A percentile compares a stretch with the other conserved stretches of the same genome.
phyloP scores from a whole-genome alignment of 1,139 yeast species.

The Candida buenavistaensis region DNA sequence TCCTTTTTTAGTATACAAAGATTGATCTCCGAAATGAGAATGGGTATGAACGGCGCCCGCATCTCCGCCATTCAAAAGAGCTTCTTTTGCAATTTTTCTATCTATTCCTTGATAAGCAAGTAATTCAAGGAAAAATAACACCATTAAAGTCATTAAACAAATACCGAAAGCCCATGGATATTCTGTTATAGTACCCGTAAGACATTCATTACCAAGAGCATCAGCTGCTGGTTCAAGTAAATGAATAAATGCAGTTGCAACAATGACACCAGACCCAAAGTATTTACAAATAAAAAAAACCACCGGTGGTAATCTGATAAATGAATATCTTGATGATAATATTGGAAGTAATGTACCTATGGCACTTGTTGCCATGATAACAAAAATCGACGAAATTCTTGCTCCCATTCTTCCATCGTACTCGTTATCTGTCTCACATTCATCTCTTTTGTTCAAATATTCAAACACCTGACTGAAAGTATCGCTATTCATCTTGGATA shows the following conservation, averaged over 20 bases:
- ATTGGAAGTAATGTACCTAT: slow-evolving; percentile 63
- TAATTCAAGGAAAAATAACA: slow-evolving; percentile 55
- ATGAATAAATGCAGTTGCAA: slow-evolving; percentile 88
- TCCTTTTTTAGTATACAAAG: slow-evolving; percentile 27
- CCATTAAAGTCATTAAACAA: slow-evolving; percentile 37
- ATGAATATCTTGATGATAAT: slow-evolving; percentile 53
- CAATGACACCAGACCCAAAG: slow-evolving; percentile 91
- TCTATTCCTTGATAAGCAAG: slow-evolving; percentile 54
- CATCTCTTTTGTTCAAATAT: slow-evolving; percentile 26
- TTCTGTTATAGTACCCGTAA: slow-evolving; percentile 34
- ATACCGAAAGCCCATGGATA: slow-evolving; percentile 47
- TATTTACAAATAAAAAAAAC: slow-evolving; percentile 72
- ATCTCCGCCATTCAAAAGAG: slow-evolving; percentile 21
- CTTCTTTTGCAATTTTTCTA: slow-evolving; percentile 22
- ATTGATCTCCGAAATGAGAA: slow-evolving; percentile 51
- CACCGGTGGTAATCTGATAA: slow-evolving; percentile 56
- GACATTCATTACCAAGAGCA: slow-evolving; percentile 32
- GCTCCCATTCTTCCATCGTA: slow-evolving; percentile 54
- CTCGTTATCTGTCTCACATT: slow-evolving; percentile 38
- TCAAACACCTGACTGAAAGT: slow-evolving; percentile 10
- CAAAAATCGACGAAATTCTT: slow-evolving; percentile 73
- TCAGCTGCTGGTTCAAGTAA: slow-evolving; percentile 77
- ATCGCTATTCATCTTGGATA: slow-evolving; percentile 10
- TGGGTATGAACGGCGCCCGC: slow-evolving; percentile 51
- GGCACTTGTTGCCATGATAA: slow-evolving; percentile 57